These are phyloP conservation scores for Solanum corneliomulleri DNA, from an alignment of 257 asterid genomes.

Conservation along the genomic window DNA sequence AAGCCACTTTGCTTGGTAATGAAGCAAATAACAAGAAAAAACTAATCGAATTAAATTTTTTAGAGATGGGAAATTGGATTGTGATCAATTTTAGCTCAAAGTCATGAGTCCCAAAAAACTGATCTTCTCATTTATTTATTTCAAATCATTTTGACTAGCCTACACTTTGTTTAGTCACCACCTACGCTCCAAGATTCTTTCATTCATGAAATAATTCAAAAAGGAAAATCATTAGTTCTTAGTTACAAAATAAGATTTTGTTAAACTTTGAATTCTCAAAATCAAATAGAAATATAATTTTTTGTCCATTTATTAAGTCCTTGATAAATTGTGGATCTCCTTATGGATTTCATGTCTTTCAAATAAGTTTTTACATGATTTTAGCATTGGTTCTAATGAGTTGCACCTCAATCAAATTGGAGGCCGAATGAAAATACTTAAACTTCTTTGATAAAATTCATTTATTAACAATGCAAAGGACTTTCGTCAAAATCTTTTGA, in stretches of 20 bases:
- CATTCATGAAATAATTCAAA: not conserved
- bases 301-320: not conserved
- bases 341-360: not conserved
- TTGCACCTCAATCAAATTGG: not conserved
- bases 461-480: not conserved
- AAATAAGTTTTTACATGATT: not conserved
- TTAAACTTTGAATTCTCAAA: not conserved
- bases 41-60: not conserved
- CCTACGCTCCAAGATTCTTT: not conserved
- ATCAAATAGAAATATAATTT: not conserved
- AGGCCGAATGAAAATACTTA: not conserved
- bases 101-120: not conserved
- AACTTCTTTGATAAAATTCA: not conserved
- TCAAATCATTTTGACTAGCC: not conserved
- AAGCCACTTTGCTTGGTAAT: not conserved
- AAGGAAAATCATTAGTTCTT: not conserved
- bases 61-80: not conserved
- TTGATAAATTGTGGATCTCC: not conserved
- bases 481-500: not conserved
- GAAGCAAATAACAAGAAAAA: not conserved
- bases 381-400: not conserved
- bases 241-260: not conserved
- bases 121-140: not conserved
- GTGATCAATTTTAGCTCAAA: not conserved
- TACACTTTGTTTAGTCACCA: not conserved